Percentiles rank a stretch among this genome's conserved stretches.
Evolutionary conservation across 140 eudicot genomes (phyloP).

Genomic region (Cichorium intybus): DNA sequence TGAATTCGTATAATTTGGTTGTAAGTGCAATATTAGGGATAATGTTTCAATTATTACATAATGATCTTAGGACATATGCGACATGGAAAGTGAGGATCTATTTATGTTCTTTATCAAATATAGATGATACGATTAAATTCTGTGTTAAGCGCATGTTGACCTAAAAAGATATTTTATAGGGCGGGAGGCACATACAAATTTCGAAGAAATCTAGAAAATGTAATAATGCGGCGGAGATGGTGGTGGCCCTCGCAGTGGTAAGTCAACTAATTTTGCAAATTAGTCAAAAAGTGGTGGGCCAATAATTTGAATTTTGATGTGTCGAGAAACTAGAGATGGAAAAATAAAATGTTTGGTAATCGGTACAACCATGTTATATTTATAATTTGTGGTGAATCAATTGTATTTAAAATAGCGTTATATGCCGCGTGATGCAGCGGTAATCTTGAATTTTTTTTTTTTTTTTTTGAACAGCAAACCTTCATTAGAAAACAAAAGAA

Average conservation of each 20-base stretch:
- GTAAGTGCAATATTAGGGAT: too few relatives aligned
- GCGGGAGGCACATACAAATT: slow-evolving; percentile 7
- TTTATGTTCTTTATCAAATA: too few relatives aligned
- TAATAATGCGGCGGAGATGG: slow-evolving; percentile 26
- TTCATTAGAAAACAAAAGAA: too few relatives aligned
- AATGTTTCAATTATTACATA: too few relatives aligned
- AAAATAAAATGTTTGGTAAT: background rate
- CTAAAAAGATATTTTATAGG: background rate
- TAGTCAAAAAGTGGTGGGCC: slow-evolving; percentile 22
- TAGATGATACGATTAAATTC: background rate
- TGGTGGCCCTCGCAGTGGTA: background rate
- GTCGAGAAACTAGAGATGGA: background rate
- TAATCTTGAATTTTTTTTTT: too few relatives aligned
- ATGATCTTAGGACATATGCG: too few relatives aligned
- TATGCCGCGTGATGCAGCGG: too few relatives aligned
- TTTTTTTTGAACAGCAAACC: too few relatives aligned
- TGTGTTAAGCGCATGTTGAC: background rate
- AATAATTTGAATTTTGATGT: background rate
- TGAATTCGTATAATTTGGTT: too few relatives aligned
- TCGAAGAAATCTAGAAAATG: slow-evolving; percentile 15
- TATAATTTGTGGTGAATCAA: background rate
- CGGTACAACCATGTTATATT: background rate
- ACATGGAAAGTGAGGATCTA: too few relatives aligned
- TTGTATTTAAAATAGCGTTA: too few relatives aligned
- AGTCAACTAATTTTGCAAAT: slow-evolving; percentile 19